These are phyloP conservation scores for Millerozyma miso DNA, from an alignment of 805 yeast species.

Conservation along the genomic window DNA sequence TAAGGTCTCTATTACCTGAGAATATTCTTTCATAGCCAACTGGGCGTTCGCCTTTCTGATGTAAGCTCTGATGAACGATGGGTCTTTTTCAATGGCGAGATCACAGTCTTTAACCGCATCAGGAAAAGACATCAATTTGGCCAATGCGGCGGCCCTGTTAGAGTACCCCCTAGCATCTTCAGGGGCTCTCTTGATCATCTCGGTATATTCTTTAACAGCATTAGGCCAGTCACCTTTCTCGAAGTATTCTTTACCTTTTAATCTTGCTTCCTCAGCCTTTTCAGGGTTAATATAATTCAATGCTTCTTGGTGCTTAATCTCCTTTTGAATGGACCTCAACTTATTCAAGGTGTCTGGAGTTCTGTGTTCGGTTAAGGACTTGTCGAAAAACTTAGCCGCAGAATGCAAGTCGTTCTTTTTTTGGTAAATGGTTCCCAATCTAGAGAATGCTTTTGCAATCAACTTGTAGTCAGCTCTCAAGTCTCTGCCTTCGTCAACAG, in stretches of 20 bases:
- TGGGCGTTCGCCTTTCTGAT: constrained; percentile 95
- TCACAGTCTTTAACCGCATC: constrained; percentile 94
- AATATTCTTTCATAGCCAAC: constrained; percentile 83
- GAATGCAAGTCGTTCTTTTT: constrained; percentile 68
- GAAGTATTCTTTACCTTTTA: constrained; percentile 86
- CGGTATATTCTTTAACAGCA: constrained; percentile 91
- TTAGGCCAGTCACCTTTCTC: constrained; percentile 93
- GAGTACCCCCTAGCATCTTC: constrained; percentile 95
- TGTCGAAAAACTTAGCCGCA: constrained; percentile 79
- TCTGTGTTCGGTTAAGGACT: constrained; percentile 94
- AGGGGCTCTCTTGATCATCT: constrained; percentile 97
- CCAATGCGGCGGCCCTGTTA: constrained; percentile 95
- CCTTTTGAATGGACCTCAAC: constrained; percentile 83
- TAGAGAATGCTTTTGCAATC: constrained; percentile 88
- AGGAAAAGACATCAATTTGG: constrained; percentile 94
- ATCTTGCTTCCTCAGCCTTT: constrained; percentile 92
- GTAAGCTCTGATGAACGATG: constrained; percentile 87
- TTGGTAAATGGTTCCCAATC: constrained; percentile 79
- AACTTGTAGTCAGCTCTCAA: constrained; percentile 86
- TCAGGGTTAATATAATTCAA: constrained; percentile 81
- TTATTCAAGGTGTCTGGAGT: constrained; percentile 89
- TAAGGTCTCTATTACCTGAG: constrained; percentile 76
- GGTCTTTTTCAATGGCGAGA: constrained; percentile 82
- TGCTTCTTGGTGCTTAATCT: constrained; percentile 72
- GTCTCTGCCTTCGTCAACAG: constrained; percentile 88